Conservation (phyloP, 495 filamentous ascomycete genomes). For the Podospora pseudopauciseta region DNA sequence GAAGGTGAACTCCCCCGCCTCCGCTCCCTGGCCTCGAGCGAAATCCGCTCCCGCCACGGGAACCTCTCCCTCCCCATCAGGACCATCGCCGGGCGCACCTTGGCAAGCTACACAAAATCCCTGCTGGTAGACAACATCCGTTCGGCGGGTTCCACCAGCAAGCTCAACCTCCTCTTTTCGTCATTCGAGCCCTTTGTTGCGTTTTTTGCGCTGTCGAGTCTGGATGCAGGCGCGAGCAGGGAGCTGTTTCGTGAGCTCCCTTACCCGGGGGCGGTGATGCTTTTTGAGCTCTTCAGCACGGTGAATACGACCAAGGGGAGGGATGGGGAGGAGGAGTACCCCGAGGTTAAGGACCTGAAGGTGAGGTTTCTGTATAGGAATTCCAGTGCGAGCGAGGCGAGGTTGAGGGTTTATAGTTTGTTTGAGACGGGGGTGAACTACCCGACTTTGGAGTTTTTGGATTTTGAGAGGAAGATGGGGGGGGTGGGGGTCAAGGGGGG, state of each 20-base stretch:
- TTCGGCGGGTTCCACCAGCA: slow-evolving; percentile 26
- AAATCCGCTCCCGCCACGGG: slow-evolving; percentile 36
- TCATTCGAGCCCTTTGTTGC: slow-evolving; percentile 42
- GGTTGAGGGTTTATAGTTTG: slow-evolving; percentile 29
- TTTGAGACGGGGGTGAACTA: slow-evolving; percentile 32
- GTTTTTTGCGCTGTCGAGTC: slow-evolving; percentile 38
- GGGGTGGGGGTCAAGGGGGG: slow-evolving; percentile 35
- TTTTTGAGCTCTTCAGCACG: slow-evolving; percentile 42
- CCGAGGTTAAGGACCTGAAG: slow-evolving; percentile 29
- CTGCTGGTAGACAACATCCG: slow-evolving; percentile 33
- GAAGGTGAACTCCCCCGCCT: slow-evolving; percentile 26
- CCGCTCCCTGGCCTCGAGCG: slow-evolving; percentile 28
- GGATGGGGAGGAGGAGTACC: slow-evolving; percentile 17
- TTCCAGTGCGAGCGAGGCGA: slow-evolving; percentile 24
- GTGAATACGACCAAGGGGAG: background rate
- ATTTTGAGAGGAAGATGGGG: slow-evolving; percentile 28
- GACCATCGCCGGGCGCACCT: slow-evolving; percentile 41
- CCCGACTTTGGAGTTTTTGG: slow-evolving; percentile 24
- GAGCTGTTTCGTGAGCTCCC: slow-evolving; percentile 34
- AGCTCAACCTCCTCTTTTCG: slow-evolving; percentile 42
- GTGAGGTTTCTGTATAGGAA: slow-evolving; percentile 43
- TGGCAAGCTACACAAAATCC: slow-evolving; percentile 30
- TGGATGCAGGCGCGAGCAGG: slow-evolving; percentile 20
- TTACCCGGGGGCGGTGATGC: slow-evolving; percentile 37
- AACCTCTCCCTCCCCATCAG: slow-evolving; percentile 35